A percentile compares a stretch with the other conserved stretches of the same genome.
These are phyloP conservation scores for Cudoniella acicularis DNA, from an alignment of 495 filamentous ascomycete species.

Conservation along the genomic window DNA sequence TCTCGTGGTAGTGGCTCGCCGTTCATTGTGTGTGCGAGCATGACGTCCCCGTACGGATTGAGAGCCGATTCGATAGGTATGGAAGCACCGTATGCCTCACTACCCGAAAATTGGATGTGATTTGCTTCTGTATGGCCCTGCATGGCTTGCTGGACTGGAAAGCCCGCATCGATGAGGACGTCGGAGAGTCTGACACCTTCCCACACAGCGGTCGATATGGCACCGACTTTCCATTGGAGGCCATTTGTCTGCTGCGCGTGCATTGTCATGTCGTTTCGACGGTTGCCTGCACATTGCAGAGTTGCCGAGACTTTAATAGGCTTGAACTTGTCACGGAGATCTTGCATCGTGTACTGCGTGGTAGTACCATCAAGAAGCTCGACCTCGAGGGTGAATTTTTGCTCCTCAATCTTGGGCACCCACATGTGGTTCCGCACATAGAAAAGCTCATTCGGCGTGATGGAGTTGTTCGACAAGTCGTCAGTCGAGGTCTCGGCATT, in stretches of 20 bases:
- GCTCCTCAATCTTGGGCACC: conserved; percentile 47
- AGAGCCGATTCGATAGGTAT: conserved; percentile 55
- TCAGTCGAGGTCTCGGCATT: conserved; percentile 53
- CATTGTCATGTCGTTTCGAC: conserved; percentile 56
- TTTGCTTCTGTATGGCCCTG: conserved; percentile 27
- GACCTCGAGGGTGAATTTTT: conserved; percentile 34
- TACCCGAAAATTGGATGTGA: conserved; percentile 55
- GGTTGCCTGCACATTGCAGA: conserved; percentile 60
- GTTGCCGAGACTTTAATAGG: conserved; percentile 52
- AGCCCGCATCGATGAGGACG: conserved; percentile 51
- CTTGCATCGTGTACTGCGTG: conserved; percentile 47
- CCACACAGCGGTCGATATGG: conserved; percentile 59
- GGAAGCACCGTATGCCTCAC: conserved; percentile 57
- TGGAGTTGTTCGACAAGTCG: conserved; percentile 39
- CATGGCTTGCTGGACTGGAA: conserved; percentile 27
- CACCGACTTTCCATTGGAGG: conserved; percentile 57
- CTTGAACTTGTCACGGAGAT: conserved; percentile 49
- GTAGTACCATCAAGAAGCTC: conserved; percentile 53
- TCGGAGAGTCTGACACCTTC: conserved; percentile 56
- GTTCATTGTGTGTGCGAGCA: conserved; percentile 61
- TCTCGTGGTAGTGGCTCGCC: conserved; percentile 47
- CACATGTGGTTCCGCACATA: conserved; percentile 64
- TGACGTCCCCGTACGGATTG: conserved; percentile 53
- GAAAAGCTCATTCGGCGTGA: conserved; percentile 52
- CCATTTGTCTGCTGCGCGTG: conserved; percentile 51